Conservation (phyloP, 1,284 basidiomycete genomes). For the Austropuccinia psidii region DNA sequence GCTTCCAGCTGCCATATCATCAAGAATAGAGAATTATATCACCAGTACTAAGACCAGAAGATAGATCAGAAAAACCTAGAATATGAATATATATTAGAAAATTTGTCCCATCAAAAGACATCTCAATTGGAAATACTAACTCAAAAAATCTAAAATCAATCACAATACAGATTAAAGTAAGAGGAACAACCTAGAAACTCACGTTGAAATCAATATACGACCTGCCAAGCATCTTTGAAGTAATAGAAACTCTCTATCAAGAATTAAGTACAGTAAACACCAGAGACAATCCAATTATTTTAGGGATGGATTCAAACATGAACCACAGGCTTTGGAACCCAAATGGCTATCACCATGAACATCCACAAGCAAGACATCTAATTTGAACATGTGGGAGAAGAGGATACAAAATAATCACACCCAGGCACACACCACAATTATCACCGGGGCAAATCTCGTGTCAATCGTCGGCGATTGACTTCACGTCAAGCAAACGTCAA, state of each 20-base stretch:
- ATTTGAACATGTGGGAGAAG: not conserved
- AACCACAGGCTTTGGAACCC: slow-evolving; percentile 7
- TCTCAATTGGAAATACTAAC: too few relatives aligned
- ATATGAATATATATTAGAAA: slow-evolving; percentile 11
- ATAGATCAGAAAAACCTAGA: not conserved
- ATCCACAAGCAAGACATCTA: not conserved
- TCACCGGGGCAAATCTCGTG: too few relatives aligned
- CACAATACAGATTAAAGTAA: too few relatives aligned
- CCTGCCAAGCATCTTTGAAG: too few relatives aligned
- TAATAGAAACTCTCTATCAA: not conserved
- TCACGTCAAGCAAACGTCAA: too few relatives aligned
- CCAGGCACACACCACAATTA: not conserved
- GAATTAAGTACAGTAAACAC: too few relatives aligned
- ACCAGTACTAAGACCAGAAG: not conserved
- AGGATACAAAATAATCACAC: not conserved
- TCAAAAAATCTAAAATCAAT: too few relatives aligned
- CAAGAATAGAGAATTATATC: not conserved
- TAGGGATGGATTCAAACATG: slow-evolving; percentile 6
- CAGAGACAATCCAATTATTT: not conserved
- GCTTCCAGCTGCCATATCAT: not conserved
- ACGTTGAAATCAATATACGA: too few relatives aligned
- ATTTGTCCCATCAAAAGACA: too few relatives aligned
- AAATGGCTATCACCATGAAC: not conserved
- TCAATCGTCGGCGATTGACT: too few relatives aligned
- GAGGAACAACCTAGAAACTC: too few relatives aligned